Evolutionary conservation across 129 eudicot genomes (phyloP), one percentile per base, ranked within the genome.

Genomic region (Artemisia tridentata): DNA sequence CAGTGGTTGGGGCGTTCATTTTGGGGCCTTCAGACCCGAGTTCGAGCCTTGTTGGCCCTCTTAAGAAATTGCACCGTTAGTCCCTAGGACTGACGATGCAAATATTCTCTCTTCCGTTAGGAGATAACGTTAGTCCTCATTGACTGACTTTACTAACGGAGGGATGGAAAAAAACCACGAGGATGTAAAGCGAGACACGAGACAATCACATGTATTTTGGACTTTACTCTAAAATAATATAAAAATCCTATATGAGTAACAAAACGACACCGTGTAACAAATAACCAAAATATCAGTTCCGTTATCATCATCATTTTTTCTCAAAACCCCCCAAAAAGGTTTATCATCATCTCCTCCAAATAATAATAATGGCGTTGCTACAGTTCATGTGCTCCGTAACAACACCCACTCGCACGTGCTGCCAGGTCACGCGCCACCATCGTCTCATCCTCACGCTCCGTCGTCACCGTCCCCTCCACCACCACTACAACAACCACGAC

Each of bases 331-430:
- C 74, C 45, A 72, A 15, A 47, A 47, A 13, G 69, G 34, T 71
- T 63, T 75, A 55, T 53, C 77, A 0, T 21, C 23, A 0, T 1
- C 23, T 21, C 1, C 20, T 47, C 7, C 2, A 2, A 7, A 3
- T 47, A 0, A 0, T 7, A 16, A 84, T 31, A 27, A 89, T 89
- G 92, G 92, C 89, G 77, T 71, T 80, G 54, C 73, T 89, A 10
- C 90, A 82, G 48, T 80, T 78, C 65, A 73, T 79, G 65, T 81
- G 82, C 64, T 72, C 86, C 53, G 72, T 80, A 54, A 77, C 81
- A 21, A 21, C 23, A n/a, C 0, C 91, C 97, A 14, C 77, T 91
- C 2, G 84, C 86, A 46, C 93, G 96, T 47, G 84, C 89, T 25
- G 71, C 79, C 4, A 78, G 90, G 71, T 77, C 88, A 38, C 91